phyloP scores from a whole-genome alignment of 148 eudicot species.

The Chenopodium album region DNA sequence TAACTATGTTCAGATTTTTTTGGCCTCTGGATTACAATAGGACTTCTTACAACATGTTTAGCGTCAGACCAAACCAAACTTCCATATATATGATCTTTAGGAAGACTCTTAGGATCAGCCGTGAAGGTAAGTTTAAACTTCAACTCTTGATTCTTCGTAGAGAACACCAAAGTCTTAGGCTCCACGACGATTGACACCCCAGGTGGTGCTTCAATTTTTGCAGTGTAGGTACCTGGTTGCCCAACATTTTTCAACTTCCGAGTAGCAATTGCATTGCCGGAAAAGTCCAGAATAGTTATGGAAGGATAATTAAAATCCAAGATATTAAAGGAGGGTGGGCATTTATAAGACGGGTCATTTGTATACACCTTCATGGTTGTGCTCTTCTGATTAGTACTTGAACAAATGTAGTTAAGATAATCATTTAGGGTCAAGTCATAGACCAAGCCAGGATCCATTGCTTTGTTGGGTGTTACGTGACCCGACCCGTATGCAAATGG shows the following conservation, averaged over 20 bases:
- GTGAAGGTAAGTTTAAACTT: constrained; percentile 22
- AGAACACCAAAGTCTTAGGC: constrained; percentile 38
- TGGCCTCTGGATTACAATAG: constrained; percentile 35
- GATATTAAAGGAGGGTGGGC: constrained; percentile 12
- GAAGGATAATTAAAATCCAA: constrained; percentile 44
- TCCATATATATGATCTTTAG: constrained; percentile 30
- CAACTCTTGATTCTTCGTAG: not conserved
- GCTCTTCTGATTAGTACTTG: not conserved
- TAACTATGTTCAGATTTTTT: too few relatives aligned
- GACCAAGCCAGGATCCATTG: not conserved
- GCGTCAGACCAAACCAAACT: constrained; percentile 46
- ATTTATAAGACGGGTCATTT: not conserved
- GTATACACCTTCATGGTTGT: too few relatives aligned
- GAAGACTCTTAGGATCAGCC: not conserved
- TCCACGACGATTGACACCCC: constrained; percentile 27
- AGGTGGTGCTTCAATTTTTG: constrained; percentile 28
- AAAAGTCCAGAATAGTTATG: constrained; percentile 32
- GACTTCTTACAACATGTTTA: constrained; percentile 49
- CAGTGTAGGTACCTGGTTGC: constrained; percentile 31
- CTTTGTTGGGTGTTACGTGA: not conserved
- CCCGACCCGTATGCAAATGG: not conserved
- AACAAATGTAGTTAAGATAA: not conserved
- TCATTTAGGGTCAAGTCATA: not conserved
- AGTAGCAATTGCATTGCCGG: constrained; percentile 25
- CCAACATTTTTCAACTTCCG: constrained; percentile 60